Conservation (phyloP, 805 yeast species). For the Tetrapisispora fleetii region DNA sequence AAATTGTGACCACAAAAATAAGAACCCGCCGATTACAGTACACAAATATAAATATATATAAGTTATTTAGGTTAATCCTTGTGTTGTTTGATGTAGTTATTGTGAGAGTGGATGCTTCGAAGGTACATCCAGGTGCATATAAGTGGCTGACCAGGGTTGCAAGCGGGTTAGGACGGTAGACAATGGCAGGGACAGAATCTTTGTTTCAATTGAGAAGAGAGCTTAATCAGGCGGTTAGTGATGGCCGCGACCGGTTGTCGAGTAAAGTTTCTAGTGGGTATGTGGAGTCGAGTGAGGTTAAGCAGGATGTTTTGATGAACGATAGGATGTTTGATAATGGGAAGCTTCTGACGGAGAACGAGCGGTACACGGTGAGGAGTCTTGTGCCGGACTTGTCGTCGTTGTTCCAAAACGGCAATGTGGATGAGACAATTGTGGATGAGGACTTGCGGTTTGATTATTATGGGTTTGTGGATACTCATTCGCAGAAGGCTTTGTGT, state of each 20-base stretch:
- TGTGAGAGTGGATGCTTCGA: too few relatives aligned
- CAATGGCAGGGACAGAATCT: neutral
- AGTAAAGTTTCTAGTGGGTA: neutral
- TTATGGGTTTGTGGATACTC: slow-evolving; percentile 39
- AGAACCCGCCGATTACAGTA: too few relatives aligned
- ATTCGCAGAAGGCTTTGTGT: slow-evolving; percentile 40
- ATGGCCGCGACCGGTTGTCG: neutral
- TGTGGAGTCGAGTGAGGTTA: neutral
- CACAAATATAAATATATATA: too few relatives aligned
- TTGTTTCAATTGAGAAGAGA: slow-evolving; percentile 28
- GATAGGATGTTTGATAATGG: slow-evolving; percentile 6
- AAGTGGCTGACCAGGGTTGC: too few relatives aligned
- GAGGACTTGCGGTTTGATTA: neutral
- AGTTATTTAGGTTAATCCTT: too few relatives aligned
- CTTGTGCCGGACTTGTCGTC: slow-evolving; percentile 15
- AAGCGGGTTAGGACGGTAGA: neutral
- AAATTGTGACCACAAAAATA: too few relatives aligned
- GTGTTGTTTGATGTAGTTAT: too few relatives aligned
- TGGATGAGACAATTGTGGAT: neutral
- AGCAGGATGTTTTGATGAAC: neutral
- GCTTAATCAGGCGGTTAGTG: slow-evolving; percentile 2
- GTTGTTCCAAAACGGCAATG: slow-evolving; percentile 1
- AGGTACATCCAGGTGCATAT: too few relatives aligned
- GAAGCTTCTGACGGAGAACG: slow-evolving; percentile 25
- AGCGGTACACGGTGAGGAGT: slow-evolving; percentile 19